phyloP scores from a whole-genome alignment of 805 yeast species.

The Cyberlindnera sargentensis region DNA sequence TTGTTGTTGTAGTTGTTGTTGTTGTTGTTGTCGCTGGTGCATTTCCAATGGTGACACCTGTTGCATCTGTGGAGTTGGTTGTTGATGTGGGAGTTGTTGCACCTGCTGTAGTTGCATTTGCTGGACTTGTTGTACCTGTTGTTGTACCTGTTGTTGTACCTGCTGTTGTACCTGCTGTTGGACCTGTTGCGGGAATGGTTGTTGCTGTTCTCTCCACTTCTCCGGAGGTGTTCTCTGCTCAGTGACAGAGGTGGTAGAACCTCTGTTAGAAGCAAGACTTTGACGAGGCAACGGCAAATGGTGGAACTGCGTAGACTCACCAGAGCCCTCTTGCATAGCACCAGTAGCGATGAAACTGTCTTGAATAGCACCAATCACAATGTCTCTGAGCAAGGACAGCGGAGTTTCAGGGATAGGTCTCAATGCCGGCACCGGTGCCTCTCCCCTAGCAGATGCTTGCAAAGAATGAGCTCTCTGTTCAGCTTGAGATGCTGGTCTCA shows the following conservation, averaged over 20 bases:
- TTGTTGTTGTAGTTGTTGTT: conserved; percentile 3
- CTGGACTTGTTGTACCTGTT: background rate
- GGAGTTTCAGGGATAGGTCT: conserved; percentile 45
- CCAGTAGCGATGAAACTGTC: background rate
- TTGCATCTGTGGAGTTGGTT: no score
- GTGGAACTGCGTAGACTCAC: conserved; percentile 19
- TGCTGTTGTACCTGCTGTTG: conserved; percentile 1
- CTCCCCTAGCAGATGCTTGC: conserved; percentile 35
- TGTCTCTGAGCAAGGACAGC: conserved; percentile 24
- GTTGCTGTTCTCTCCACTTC: background rate
- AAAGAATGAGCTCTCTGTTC: conserved; percentile 39
- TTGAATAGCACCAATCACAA: conserved; percentile 18
- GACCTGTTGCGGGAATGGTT: background rate
- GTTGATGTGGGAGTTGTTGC: no score
- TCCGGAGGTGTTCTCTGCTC: background rate
- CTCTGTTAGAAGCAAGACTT: conserved; percentile 8
- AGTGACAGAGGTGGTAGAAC: conserved; percentile 12
- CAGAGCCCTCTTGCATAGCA: conserved; percentile 10
- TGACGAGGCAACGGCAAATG: conserved; percentile 22
- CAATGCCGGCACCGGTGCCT: conserved; percentile 37
- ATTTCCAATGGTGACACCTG: no score
- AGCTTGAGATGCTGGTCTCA: conserved; percentile 32
- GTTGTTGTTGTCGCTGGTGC: background rate
- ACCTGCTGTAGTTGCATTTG: no score
- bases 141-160: conserved; percentile 1